Evolutionary conservation across 169 alveolate species (phyloP).

Genomic region (Condylostoma magnum): DNA sequence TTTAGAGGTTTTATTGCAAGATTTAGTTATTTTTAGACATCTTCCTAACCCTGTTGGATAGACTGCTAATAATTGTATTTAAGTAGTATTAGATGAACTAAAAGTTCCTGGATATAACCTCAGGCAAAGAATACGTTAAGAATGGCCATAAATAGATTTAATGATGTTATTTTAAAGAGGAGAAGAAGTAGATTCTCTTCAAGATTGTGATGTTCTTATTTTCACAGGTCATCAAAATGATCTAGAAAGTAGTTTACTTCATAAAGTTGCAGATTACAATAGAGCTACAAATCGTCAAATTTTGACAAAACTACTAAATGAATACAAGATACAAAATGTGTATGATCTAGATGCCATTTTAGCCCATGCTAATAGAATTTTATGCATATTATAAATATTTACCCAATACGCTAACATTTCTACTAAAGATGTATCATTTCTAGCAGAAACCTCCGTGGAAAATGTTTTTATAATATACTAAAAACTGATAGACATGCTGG

Average conservation of each 20-base stretch:
- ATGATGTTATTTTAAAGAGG: neutral
- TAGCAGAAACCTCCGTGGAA: constrained; percentile 10
- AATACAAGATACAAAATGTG: neutral
- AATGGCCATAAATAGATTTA: constrained; percentile 5
- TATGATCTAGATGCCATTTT: neutral
- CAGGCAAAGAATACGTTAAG: constrained; percentile 5
- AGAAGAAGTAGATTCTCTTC: neutral
- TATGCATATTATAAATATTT: neutral
- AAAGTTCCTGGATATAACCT: neutral
- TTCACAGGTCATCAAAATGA: neutral
- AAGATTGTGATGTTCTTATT: neutral
- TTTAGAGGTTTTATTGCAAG: neutral
- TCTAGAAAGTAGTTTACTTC: neutral
- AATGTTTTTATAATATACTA: constrained; percentile 8
- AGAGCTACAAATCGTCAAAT: neutral
- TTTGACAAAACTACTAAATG: neutral
- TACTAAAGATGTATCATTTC: constrained; percentile 8
- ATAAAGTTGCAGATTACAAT: neutral
- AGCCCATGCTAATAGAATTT: neutral
- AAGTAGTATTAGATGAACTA: constrained; percentile 7
- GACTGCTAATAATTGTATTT: neutral
- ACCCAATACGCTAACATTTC: neutral
- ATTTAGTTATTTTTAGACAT: neutral
- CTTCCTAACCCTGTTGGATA: constrained; percentile 28
- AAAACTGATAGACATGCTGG: neutral